phyloP scores from a whole-genome alignment of 371 early-diverging fungal genomes.

The Mortierella sp. region DNA sequence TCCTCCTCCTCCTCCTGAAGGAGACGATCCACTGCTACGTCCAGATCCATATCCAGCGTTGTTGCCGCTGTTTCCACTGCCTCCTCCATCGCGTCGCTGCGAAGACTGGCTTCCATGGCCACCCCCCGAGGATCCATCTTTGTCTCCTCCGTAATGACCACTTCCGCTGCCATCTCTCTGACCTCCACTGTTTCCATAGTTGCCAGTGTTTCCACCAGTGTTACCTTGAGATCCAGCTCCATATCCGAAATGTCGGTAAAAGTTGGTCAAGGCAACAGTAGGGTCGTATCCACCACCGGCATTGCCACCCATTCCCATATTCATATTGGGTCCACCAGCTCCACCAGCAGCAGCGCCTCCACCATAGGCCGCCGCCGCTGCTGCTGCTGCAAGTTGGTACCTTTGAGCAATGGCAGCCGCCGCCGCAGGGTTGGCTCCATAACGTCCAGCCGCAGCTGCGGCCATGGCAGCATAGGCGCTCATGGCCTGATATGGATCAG shows the following conservation, averaged over 20 bases:
- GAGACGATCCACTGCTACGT: slow-evolving; percentile 7
- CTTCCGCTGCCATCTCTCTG: slow-evolving; percentile 6
- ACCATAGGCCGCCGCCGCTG: slow-evolving; percentile 38
- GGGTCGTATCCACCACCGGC: slow-evolving; percentile 36
- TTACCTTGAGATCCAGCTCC: neutral
- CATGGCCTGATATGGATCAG: slow-evolving; percentile 31
- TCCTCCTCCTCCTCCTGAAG: neutral
- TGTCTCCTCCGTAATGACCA: slow-evolving; percentile 11
- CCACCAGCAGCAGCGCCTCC: slow-evolving; percentile 21
- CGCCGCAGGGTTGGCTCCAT: slow-evolving; percentile 56
- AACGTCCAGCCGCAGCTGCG: slow-evolving; percentile 51
- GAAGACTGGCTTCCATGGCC: slow-evolving; percentile 15
- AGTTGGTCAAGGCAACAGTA: slow-evolving; percentile 26
- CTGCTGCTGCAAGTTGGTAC: slow-evolving; percentile 43
- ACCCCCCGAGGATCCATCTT: slow-evolving; percentile 14
- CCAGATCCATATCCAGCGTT: slow-evolving; percentile 16
- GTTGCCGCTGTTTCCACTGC: slow-evolving; percentile 13
- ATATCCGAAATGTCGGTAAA: slow-evolving; percentile 37
- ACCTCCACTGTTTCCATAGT: slow-evolving; percentile 6
- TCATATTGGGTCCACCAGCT: too few relatives aligned
- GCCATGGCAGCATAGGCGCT: slow-evolving; percentile 35
- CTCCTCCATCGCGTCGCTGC: slow-evolving; percentile 28
- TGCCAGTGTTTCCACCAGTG: neutral
- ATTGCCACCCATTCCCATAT: slow-evolving; percentile 14
- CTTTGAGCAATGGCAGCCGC: slow-evolving; percentile 53